Evolutionary conservation across 108 stramenopile genomes (phyloP), one percentile per base, ranked within the genome.

Genomic region (Nannochloropsis oceanica): DNA sequence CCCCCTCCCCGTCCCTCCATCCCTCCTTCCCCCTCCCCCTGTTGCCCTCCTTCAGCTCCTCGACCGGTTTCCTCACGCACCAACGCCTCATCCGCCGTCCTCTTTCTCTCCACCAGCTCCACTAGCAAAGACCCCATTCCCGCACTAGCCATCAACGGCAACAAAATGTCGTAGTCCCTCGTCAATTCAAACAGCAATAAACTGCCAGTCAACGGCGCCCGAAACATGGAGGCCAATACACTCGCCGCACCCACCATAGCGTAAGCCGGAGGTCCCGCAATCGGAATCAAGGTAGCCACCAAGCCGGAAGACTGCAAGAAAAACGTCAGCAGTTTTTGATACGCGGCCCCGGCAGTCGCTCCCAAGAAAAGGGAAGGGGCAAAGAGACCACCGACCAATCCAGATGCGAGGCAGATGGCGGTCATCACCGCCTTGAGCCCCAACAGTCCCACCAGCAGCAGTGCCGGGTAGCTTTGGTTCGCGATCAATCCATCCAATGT

Each of bases 361-460:
- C 96, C 96, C 26, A 96, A 87, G 85, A 96, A 96, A 13, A 96
- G 86, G 2, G 95, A 94, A 25, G 96, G 96, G 20, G 96, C 96
- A 79, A 96, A 96, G n/a, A 93, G 93, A 42, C 96, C 96, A 20
- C 96, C 96, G 14, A 96, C 95, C 2, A 96, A 85, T 1, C 96
- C 96, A 83, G 93, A 93, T 43, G 93, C 94, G 5, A 95, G 93
- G 34, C 92, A 90, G 14, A 93, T 89, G 12, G 96, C 95, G 18
- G 95, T 96, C 80, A 93, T 93, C 43, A 93, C 81, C 12, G 93
- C 89, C 86, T 96, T 95, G n/a, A 87, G 25, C 24, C 87, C 89
- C 24, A 86, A 84, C 11, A 94, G 81, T 26, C 93, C 81, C 26
- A 92, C 81, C 20, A 97, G 89, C 14, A 94, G 80, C 26, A 93